Evolutionary conservation across 129 eudicot species (phyloP).

Genomic region (Scalesia atractyloides): DNA sequence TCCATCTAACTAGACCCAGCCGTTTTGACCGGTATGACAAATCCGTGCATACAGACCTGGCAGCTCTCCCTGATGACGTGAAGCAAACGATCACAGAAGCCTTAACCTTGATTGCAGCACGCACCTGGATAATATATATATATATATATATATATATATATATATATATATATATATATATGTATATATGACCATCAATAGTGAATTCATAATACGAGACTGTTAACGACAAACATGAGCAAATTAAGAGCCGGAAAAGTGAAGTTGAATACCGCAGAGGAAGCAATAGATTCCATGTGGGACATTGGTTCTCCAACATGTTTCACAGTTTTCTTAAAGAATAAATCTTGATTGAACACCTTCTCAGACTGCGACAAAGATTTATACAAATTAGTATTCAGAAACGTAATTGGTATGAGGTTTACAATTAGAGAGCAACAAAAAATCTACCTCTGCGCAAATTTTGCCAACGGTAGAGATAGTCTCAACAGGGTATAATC

Average conservation of each 20-base stretch:
- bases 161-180: too few relatives aligned
- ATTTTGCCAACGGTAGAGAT: slow-evolving; percentile 74
- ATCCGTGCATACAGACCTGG: slow-evolving; percentile 47
- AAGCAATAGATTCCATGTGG: slow-evolving; percentile 81
- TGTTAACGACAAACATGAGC: slow-evolving; percentile 7
- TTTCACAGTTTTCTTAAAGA: slow-evolving; percentile 66
- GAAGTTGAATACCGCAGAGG: slow-evolving; percentile 64
- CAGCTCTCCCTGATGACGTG: slow-evolving; percentile 83
- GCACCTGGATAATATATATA: too few relatives aligned
- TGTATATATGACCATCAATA: not conserved
- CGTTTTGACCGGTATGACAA: not conserved
- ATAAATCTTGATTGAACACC: slow-evolving; percentile 75
- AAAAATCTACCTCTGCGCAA: slow-evolving; percentile 67
- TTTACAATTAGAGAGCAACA: slow-evolving; percentile 13
- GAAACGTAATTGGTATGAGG: not conserved
- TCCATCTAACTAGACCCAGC: not conserved
- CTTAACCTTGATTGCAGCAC: slow-evolving; percentile 86
- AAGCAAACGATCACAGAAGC: slow-evolving; percentile 86
- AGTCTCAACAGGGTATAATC: slow-evolving; percentile 75
- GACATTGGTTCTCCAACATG: slow-evolving; percentile 79
- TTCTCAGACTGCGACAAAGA: slow-evolving; percentile 67
- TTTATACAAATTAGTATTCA: not conserved
- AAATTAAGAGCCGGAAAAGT: not conserved
- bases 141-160: too few relatives aligned
- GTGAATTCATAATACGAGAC: not conserved